These are phyloP conservation scores for Lepraria neglecta DNA, from an alignment of 495 filamentous ascomycete species.

Conservation along the genomic window DNA sequence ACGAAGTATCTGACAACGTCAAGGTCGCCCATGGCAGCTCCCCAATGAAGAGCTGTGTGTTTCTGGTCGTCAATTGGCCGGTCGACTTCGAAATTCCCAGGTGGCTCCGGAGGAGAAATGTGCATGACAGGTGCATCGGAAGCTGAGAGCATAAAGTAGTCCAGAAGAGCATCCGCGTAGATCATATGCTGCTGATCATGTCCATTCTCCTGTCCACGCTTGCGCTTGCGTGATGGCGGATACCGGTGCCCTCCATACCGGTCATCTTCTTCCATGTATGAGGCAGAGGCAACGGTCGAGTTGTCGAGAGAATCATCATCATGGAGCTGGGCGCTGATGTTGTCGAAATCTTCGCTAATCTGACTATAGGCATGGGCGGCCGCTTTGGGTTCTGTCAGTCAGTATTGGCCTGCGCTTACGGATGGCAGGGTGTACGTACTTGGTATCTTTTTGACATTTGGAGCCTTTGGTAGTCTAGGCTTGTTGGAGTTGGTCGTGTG, in stretches of 20 bases:
- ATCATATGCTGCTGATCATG: constrained; percentile 76
- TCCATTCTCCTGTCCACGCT: constrained; percentile 55
- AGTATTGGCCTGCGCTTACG: constrained; percentile 8
- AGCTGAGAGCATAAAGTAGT: constrained; percentile 84
- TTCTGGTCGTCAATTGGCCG: constrained; percentile 81
- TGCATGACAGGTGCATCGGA: constrained; percentile 58
- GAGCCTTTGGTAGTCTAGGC: constrained; percentile 55
- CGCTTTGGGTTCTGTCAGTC: constrained; percentile 25
- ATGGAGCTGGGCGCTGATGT: constrained; percentile 50
- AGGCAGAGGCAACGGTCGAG: constrained; percentile 68
- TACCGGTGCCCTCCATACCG: constrained; percentile 57
- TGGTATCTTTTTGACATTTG: constrained; percentile 39
- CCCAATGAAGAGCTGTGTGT: constrained; percentile 93
- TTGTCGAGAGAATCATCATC: constrained; percentile 81
- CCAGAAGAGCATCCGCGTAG: constrained; percentile 84
- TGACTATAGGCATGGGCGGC: constrained; percentile 18
- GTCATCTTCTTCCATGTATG: constrained; percentile 76
- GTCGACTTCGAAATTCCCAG: constrained; percentile 76
- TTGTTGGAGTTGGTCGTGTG: constrained; percentile 69
- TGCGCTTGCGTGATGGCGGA: constrained; percentile 67
- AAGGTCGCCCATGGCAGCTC: constrained; percentile 93
- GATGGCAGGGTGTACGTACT: constrained; percentile 17
- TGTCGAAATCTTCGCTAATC: constrained; percentile 51
- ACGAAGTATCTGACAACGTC: constrained; percentile 82
- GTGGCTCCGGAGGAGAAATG: constrained; percentile 65